A percentile compares a stretch with the other conserved stretches of the same genome.
Evolutionary conservation across 2,329 filamentous ascomycete species (phyloP).

Genomic region (Fusarium praegraminearum): DNA sequence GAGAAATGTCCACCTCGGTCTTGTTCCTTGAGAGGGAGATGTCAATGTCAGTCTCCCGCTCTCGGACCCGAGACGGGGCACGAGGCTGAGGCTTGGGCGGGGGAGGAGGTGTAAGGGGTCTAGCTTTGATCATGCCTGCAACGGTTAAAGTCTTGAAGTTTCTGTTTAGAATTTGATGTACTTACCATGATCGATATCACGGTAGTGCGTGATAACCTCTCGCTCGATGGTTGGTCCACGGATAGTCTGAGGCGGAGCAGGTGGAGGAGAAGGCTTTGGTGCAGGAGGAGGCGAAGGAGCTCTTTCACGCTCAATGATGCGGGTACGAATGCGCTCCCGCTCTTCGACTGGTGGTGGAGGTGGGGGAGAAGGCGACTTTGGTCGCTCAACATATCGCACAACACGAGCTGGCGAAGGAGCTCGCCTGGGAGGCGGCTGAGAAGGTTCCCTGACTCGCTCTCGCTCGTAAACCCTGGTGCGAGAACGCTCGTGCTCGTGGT

Average conservation of each 20-base stretch:
- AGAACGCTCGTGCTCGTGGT: slow-evolving; percentile 56
- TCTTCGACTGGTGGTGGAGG: slow-evolving; percentile 46
- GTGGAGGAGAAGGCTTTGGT: slow-evolving; percentile 64
- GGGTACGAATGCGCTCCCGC: slow-evolving; percentile 61
- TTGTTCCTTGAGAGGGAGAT: slow-evolving; percentile 66
- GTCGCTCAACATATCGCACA: slow-evolving; percentile 58
- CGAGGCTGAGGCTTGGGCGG: slow-evolving; percentile 60
- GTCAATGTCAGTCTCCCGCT: slow-evolving; percentile 71
- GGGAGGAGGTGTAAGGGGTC: slow-evolving; percentile 61
- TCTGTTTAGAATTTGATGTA: not conserved
- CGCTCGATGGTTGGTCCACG: slow-evolving; percentile 84
- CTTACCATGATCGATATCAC: slow-evolving; percentile 87
- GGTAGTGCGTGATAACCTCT: slow-evolving; percentile 89
- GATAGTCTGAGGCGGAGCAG: slow-evolving; percentile 74
- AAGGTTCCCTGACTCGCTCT: slow-evolving; percentile 54
- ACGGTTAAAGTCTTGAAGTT: slow-evolving; percentile 21
- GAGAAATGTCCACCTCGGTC: slow-evolving; percentile 69
- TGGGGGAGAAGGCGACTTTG: slow-evolving; percentile 52
- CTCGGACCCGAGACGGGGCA: slow-evolving; percentile 57
- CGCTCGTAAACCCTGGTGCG: slow-evolving; percentile 45
- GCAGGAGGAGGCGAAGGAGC: slow-evolving; percentile 53
- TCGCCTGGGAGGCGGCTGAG: slow-evolving; percentile 54
- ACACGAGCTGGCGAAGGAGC: slow-evolving; percentile 54
- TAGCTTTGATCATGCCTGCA: slow-evolving; percentile 60
- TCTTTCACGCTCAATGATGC: slow-evolving; percentile 62